phyloP scores from a whole-genome alignment of 2,329 filamentous ascomycete species.

The Cladosporium phlei region DNA sequence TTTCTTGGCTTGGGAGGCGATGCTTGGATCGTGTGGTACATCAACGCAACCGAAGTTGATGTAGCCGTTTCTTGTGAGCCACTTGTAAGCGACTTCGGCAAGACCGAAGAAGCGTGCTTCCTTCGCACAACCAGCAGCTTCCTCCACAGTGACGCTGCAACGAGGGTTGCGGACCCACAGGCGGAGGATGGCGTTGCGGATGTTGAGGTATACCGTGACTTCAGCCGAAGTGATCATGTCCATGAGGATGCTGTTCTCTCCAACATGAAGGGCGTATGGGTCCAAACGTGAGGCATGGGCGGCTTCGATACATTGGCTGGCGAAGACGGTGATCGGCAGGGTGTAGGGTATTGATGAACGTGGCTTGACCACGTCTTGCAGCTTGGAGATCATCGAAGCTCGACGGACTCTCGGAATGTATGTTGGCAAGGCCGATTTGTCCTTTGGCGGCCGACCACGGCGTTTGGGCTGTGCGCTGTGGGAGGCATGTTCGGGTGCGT shows the following conservation, averaged over 20 bases:
- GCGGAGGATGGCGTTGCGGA: conserved; percentile 87
- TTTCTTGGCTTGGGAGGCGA: conserved; percentile 32
- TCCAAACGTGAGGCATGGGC: conserved; percentile 86
- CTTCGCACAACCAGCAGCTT: conserved; percentile 85
- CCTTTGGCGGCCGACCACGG: conserved; percentile 30
- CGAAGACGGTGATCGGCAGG: conserved; percentile 70
- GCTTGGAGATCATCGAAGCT: conserved; percentile 23
- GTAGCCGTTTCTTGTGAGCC: conserved; percentile 84
- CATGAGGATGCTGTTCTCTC: conserved; percentile 76
- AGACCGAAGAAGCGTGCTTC: conserved; percentile 85
- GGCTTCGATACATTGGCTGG: conserved; percentile 83
- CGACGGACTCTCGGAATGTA: conserved; percentile 19
- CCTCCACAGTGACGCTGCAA: conserved; percentile 72
- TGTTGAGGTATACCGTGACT: conserved; percentile 92
- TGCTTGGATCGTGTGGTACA: conserved; percentile 43
- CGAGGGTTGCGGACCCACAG: conserved; percentile 86
- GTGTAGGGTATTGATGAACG: conserved; percentile 73
- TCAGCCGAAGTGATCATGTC: conserved; percentile 80
- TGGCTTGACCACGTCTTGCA: conserved; percentile 26
- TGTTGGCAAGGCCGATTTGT: conserved; percentile 16
- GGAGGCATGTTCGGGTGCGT: conserved; percentile 1
- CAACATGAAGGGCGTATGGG: conserved; percentile 78
- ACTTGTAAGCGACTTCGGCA: conserved; percentile 84
- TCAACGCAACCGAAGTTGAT: conserved; percentile 95
- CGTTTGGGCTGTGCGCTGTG: conserved; percentile 21